phyloP scores from a whole-genome alignment of 768 basidiomycete species.

The Tulasnella sp. region DNA sequence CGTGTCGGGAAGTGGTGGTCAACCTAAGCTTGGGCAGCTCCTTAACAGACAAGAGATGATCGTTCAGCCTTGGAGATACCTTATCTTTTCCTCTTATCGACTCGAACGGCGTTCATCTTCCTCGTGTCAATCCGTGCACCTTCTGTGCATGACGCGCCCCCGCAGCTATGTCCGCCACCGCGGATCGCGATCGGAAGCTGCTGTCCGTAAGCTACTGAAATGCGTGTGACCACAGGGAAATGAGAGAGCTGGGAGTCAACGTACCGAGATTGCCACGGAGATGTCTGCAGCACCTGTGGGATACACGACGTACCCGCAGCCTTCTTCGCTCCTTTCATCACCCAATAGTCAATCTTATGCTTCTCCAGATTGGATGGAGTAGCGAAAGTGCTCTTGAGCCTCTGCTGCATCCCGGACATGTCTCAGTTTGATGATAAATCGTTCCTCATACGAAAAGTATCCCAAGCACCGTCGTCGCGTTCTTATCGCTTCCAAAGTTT shows the following conservation, averaged over 20 bases:
- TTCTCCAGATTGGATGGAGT: no score
- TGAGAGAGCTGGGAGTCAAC: not conserved
- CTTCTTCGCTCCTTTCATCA: not conserved
- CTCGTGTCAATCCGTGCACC: constrained; percentile 19
- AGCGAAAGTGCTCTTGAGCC: no score
- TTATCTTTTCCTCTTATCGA: constrained; percentile 6
- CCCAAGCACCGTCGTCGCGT: no score
- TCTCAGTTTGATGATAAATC: no score
- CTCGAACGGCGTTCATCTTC: constrained; percentile 8
- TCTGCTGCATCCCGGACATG: no score
- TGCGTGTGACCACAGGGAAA: not conserved
- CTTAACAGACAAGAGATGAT: not conserved
- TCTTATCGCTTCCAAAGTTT: no score
- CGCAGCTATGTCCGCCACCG: constrained; percentile 14
- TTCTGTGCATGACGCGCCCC: constrained; percentile 11
- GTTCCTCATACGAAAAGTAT: no score
- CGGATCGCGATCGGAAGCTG: not conserved
- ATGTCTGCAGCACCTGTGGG: constrained; percentile 5
- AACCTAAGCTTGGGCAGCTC: constrained; percentile 6
- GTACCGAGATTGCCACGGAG: not conserved
- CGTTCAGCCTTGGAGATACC: constrained; percentile 4
- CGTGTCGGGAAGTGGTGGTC: not conserved
- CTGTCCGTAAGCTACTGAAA: not conserved
- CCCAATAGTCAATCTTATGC: not conserved
- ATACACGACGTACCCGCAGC: constrained; percentile 1